These are phyloP conservation scores for Plasmodium cynomolgi DNA, from an alignment of 169 alveolate species.

Conservation along the genomic window DNA sequence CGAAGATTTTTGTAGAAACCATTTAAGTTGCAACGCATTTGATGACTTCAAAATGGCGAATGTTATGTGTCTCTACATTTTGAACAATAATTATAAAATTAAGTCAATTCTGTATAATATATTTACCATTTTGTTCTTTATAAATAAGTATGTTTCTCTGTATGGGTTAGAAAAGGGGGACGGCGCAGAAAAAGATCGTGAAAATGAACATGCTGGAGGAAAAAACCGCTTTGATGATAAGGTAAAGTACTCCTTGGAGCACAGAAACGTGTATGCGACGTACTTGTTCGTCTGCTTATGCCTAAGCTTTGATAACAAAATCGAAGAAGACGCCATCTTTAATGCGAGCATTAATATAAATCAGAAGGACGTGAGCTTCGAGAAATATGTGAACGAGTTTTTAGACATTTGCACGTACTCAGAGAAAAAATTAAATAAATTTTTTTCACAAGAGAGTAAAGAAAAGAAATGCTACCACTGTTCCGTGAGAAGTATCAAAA, in stretches of 20 bases:
- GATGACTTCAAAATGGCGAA: conserved; percentile 56
- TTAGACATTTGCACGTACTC: conserved; percentile 45
- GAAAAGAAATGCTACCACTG: conserved; percentile 45
- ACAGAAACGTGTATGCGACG: conserved; percentile 29
- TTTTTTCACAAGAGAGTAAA: conserved; percentile 31
- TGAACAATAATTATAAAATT: conserved; percentile 60
- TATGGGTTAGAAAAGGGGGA: background rate
- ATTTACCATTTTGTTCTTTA: conserved; percentile 38
- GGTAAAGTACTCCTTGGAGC: conserved; percentile 16
- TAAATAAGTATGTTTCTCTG: conserved; percentile 27
- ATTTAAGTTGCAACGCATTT: conserved; percentile 21
- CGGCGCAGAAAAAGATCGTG: background rate
- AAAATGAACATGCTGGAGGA: background rate
- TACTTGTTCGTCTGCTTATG: conserved; percentile 55
- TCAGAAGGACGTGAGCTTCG: conserved; percentile 19
- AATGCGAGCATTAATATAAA: conserved; percentile 47
- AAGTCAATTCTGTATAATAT: conserved; percentile 56
- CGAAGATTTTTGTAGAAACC: conserved; percentile 43
- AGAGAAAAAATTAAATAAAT: conserved; percentile 24
- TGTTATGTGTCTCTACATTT: conserved; percentile 49
- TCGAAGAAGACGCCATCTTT: conserved; percentile 40
- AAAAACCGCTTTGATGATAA: conserved; percentile 13
- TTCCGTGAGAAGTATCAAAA: conserved; percentile 13
- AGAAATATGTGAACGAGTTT: conserved; percentile 38
- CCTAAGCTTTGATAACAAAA: conserved; percentile 42